phyloP scores from a whole-genome alignment of 2,329 filamentous ascomycete genomes.

The Pseudogymnoascus sp. region DNA sequence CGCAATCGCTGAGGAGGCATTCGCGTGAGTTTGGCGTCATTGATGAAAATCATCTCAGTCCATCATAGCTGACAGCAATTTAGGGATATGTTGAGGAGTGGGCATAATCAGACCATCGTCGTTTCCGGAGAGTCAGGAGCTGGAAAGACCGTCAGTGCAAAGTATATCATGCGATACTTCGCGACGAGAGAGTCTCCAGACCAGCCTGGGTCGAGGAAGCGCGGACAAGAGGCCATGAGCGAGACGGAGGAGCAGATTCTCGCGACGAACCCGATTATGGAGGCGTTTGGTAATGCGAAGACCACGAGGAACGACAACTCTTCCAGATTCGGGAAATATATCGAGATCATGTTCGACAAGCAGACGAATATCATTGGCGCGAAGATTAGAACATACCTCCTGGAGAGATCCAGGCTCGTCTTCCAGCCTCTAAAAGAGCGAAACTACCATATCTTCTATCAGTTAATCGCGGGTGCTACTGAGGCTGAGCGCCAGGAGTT shows the following conservation, averaged over 20 bases:
- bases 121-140: slow-evolving; percentile 99
- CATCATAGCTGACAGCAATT: slow-evolving; percentile 31
- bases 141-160: slow-evolving; percentile 97
- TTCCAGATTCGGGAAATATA: slow-evolving; percentile 98
- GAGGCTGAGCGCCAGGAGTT: slow-evolving; percentile 76
- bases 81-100: slow-evolving; percentile 93
- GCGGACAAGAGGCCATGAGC: slow-evolving; percentile 76
- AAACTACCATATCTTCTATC: slow-evolving; percentile 99
- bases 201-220: slow-evolving; percentile 72
- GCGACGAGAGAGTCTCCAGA: slow-evolving; percentile 93
- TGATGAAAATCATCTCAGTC: background rate
- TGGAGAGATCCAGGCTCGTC: slow-evolving; percentile 90
- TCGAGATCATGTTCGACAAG: slow-evolving; percentile 98
- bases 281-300: slow-evolving; percentile 98
- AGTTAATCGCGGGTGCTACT: slow-evolving; percentile 86
- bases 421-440: slow-evolving; percentile 97
- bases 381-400: slow-evolving; percentile 90
- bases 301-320: slow-evolving; percentile 99
- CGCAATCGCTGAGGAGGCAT: slow-evolving; percentile 97
- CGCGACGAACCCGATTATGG: slow-evolving; percentile 98
- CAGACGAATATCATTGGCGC: slow-evolving; percentile 95
- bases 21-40: slow-evolving; percentile 59
- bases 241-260: slow-evolving; percentile 98
- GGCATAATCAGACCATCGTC: slow-evolving; percentile 94
- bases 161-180: slow-evolving; percentile 99